Base-by-base conservation (phyloP, 441 rosid species). In the Gossypium aridum region DNA sequence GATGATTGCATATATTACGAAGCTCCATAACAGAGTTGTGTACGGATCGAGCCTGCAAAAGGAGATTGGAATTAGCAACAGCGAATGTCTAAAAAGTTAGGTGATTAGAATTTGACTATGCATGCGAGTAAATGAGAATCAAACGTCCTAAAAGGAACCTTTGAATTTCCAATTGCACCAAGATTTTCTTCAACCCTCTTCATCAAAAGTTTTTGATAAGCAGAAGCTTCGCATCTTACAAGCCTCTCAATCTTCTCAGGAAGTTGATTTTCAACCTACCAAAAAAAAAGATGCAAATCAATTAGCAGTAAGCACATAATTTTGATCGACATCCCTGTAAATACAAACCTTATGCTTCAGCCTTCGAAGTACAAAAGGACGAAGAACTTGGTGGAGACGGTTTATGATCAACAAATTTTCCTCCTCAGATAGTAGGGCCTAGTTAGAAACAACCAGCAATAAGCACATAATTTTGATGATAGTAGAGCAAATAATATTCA, bases 1-100 rank as follows among this genome's bases (percentile, higher is more conserved):
- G 98, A 82, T 94, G 98, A 82, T 94, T 94, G 87, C 98, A 94
- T 77, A 94, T 94, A 82, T 94, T 94, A 25, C 98, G 92, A 34
- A 92, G 97, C 89, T 94, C 98, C 97, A 94, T 94, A 64, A 94
- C 98, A 31, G 98, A 86, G 82, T 94, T 94, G 85, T 94, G 98
- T 81, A 94, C 97, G 0, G 97, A 84, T 61, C 98, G 89, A 59
- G 86, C 83, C 98, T 94, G 87, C 80, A 82, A 76, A 79, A 68
- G 22, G 64, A 54, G 69, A 57, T 22, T 56, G 34, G 76, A 70
- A 70, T 17, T 23, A 68, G 56, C 56, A 61, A 72, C 16, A 23
- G 31, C 39, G 72, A 62, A 28, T 55, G 60, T 43, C 75, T 10
- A 12, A 64, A 39, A 37, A 69, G 51, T 19, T 34, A 73, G 51